Evolutionary conservation across 768 basidiomycete genomes (phyloP), one percentile per base, ranked within the genome.

Genomic region (Kwoniella shandongensis): DNA sequence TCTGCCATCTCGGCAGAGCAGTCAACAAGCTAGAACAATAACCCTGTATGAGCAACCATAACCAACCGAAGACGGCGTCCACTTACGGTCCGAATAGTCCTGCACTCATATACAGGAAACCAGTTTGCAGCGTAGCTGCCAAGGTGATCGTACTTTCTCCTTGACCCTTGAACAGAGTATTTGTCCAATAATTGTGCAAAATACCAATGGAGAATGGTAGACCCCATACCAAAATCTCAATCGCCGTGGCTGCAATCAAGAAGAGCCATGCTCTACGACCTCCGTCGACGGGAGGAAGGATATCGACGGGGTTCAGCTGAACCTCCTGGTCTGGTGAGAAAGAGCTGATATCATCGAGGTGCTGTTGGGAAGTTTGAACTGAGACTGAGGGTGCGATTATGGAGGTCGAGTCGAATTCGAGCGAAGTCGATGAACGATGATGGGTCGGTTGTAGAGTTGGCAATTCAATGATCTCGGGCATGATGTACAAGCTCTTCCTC

Each of bases 201-300:
- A 74, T 62, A 51, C 73, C 73, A 39, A 74, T 65, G 23, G 66
- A 66, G 45, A 70, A 74, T 12, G 73, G 73, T 22, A 74, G 27
- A 8, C 73, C 73, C 70, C 70, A 74, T 1, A 72, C 58, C 1
- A 68, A 49, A 6, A 61, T 50, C 54, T 74, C 73, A 12, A 70
- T 68, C 1, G 54, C 38, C 1, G 73, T 74, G 6, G 70, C 70
- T 5, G 49, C 72, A 0, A 65, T n/a, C 10, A 74, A 48, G 51
- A 74, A 74, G 0, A 61, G 40, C 72, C 72, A 74, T 25, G 72
- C 72, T 2, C 58, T 25, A 12, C n/a, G 18, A 13, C 72, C 72
- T 10, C 57, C 57, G 57, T 74, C 67, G 10, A 54, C 52, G n/a
- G 59, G 59, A 4, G 59, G 59, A 0, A 60, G 40, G 2, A 44